Evolutionary conservation across 495 filamentous ascomycete genomes (phyloP).

Genomic region (Cercophora newfieldiana): DNA sequence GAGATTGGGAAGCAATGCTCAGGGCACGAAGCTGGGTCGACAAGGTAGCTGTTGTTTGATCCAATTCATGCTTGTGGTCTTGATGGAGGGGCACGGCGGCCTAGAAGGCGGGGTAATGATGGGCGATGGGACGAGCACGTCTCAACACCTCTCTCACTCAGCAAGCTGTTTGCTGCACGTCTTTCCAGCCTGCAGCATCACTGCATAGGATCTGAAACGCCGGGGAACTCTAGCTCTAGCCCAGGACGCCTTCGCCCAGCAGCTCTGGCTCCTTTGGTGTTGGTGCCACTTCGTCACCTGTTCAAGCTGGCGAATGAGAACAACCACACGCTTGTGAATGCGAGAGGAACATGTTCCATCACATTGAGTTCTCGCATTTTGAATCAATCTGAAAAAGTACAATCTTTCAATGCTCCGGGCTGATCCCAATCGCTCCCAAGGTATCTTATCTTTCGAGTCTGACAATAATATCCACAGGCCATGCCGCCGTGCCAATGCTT

Average conservation of each 20-base stretch:
- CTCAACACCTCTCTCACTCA: background rate
- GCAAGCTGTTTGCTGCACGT: background rate
- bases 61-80: slow-evolving; percentile 16
- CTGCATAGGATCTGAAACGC: slow-evolving; percentile 13
- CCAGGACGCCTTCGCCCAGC: background rate
- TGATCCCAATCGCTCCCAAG: slow-evolving; percentile 2
- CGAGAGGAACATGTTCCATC: background rate
- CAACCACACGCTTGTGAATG: background rate
- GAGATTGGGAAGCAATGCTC: background rate
- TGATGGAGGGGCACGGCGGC: background rate
- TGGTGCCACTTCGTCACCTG: background rate
- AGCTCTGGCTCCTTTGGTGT: background rate
- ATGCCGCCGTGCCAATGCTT: slow-evolving; percentile 1
- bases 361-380: background rate
- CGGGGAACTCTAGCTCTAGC: background rate
- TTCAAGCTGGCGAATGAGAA: background rate
- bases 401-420: background rate
- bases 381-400: background rate
- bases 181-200: background rate
- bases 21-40: slow-evolving; percentile 1
- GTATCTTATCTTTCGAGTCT: slow-evolving; percentile 5
- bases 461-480: slow-evolving; percentile 8
- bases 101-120: slow-evolving; percentile 14
- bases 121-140: background rate
- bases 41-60: slow-evolving; percentile 15